phyloP scores from a whole-genome alignment of 139 green algal species.

The Axilococcus clingmanii region DNA sequence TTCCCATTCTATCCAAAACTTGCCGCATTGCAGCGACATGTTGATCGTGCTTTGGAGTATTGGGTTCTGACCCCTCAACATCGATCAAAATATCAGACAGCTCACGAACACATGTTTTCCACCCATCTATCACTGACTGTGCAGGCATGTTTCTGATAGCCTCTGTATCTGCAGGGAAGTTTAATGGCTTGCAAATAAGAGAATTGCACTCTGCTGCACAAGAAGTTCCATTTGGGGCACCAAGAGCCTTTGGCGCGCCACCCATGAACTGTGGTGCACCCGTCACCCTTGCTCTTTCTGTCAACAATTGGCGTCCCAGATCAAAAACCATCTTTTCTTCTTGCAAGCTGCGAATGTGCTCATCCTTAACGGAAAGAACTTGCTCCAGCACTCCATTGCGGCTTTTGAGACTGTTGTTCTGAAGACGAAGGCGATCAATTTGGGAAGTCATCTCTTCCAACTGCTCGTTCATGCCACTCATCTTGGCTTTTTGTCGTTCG shows the following conservation, averaged over 20 bases:
- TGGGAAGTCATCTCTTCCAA: conserved; percentile 29
- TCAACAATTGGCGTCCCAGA: conserved; percentile 5
- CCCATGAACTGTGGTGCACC: conserved; percentile 11
- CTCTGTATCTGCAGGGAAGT: conserved; percentile 12
- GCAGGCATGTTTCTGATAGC: conserved; percentile 15
- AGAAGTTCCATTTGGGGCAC: too few species aligned
- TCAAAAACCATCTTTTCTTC: conserved; percentile 28
- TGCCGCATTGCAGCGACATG: conserved; percentile 12
- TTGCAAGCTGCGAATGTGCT: conserved; percentile 34
- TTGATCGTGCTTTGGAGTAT: conserved; percentile 4
- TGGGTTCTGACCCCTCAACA: conserved; percentile 16
- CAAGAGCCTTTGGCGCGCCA: background rate
- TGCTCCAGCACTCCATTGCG: conserved; percentile 46
- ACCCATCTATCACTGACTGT: conserved; percentile 8
- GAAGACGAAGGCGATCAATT: conserved; percentile 21
- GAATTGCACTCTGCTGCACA: too few species aligned
- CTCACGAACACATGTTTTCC: conserved; percentile 30
- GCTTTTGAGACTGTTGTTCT: conserved; percentile 35
- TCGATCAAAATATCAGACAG: conserved; percentile 29
- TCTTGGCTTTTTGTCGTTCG: conserved; percentile 39
- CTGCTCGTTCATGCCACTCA: conserved; percentile 34
- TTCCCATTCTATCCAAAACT: conserved; percentile 22
- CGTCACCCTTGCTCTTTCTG: background rate
- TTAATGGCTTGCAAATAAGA: too few species aligned
- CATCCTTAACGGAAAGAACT: conserved; percentile 33